Evolutionary conservation across 176 grass and related monocot species (phyloP), one percentile per base, ranked within the genome.

Genomic region (Avena atlantica): DNA sequence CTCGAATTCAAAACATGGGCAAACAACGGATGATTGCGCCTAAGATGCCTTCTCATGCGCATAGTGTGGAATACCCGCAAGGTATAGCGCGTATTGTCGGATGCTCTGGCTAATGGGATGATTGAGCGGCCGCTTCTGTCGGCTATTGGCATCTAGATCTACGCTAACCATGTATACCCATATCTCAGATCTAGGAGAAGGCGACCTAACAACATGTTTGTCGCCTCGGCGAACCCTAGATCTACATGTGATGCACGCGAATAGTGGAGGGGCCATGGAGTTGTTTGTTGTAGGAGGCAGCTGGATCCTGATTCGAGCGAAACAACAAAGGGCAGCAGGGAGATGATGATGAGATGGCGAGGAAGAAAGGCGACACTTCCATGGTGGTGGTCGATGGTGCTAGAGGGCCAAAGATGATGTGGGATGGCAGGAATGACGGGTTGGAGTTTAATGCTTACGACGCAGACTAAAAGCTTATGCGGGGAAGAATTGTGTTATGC

Each of bases 261-360:
- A 5, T 40, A 19, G 6, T 68, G 16, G n/a, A 45, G 8, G 3
- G 21, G 3, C 0, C 27, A 6, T 82, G 47, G 13, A 0, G 2
- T 0, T 2, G n/a, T 56, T 55, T 21, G 3, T 14, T 9, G 7
- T 37, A 37, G 17, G 13, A 7, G 21, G 6, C 0, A 11, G 1
- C 3, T 3, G 4, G 42, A 27, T 24, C 36, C 2, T 61, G 20
- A 4, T 62, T 62, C 9, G 36, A 11, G 40, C 4, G 11, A 53
- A 82, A 4, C 2, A 2, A 50, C 0, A 1, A 20, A 21, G 12
- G 3, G n/a, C 3, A n/a, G 0, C 2, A 0, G 17, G n/a, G 24
- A 68, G 44, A 12, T 36, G 3, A 7, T n/a, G 44, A 6, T 10
- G 61, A 67, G 42, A 64, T 12, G 23, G 2, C 0, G 5, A 69